These are phyloP conservation scores for Amaranthus cruentus DNA, from an alignment of 148 eudicot genomes.

Conservation along the genomic window DNA sequence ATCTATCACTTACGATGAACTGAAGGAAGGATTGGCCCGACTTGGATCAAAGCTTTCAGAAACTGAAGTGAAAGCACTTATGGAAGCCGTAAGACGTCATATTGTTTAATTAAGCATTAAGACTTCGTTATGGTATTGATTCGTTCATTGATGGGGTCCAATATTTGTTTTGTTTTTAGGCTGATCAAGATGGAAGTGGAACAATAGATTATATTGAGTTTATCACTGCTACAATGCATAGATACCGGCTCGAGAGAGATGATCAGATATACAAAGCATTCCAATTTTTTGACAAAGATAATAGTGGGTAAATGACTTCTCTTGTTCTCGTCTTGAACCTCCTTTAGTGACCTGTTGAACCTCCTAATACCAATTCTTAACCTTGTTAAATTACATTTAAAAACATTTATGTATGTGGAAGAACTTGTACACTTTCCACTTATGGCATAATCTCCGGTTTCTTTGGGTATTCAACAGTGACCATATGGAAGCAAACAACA, in stretches of 20 bases:
- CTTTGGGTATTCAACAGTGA: no score
- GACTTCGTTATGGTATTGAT: neutral
- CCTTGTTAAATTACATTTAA: no score
- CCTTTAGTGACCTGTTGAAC: no score
- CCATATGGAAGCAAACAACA: no score
- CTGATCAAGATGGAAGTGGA: conserved; percentile 90
- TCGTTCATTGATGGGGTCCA: neutral
- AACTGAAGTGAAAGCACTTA: conserved; percentile 77
- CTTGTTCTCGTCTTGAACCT: no score
- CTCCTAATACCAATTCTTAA: no score
- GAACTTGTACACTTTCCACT: no score
- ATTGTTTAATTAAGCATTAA: neutral
- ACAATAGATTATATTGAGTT: conserved; percentile 90
- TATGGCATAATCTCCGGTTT: no score
- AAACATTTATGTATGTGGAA: no score
- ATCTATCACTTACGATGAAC: conserved; percentile 70
- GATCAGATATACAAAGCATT: conserved; percentile 79
- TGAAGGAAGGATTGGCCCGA: conserved; percentile 63
- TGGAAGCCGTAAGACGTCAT: conserved; percentile 72
- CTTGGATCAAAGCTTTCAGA: conserved; percentile 82
- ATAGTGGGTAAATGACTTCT: conserved; percentile 53
- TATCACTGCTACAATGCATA: conserved; percentile 86
- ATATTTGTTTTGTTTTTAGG: conserved; percentile 36
- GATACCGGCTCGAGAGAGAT: conserved; percentile 76
- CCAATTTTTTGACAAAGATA: conserved; percentile 70